Evolutionary conservation across 805 yeast species (phyloP).

Genomic region (Teunomyces panamensis): DNA sequence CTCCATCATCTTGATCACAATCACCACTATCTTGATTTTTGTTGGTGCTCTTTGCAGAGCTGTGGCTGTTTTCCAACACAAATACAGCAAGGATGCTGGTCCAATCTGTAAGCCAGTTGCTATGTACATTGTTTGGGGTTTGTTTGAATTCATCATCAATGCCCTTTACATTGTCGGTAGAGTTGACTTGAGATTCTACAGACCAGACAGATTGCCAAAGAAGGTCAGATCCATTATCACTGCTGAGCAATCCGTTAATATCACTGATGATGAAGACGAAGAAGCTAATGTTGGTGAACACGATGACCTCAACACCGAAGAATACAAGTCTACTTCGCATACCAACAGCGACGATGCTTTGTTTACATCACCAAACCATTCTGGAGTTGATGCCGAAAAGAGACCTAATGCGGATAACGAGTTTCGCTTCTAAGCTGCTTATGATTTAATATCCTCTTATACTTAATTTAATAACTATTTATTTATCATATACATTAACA

Average conservation of each 20-base stretch:
- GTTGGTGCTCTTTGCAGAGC: constrained; percentile 51
- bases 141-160: constrained; percentile 57
- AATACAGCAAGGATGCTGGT: constrained; percentile 18
- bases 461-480: neutral
- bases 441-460: neutral
- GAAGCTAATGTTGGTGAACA: neutral
- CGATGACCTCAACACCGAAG: constrained; percentile 1
- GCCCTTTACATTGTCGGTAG: constrained; percentile 58
- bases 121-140: constrained; percentile 70
- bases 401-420: constrained; percentile 1
- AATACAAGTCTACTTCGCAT: neutral
- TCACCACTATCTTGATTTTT: constrained; percentile 49
- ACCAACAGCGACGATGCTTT: constrained; percentile 1
- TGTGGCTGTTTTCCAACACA: constrained; percentile 41
- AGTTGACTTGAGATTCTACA: constrained; percentile 74
- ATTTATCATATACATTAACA: neutral
- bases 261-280: constrained; percentile 7
- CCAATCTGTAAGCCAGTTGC: constrained; percentile 44
- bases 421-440: constrained; percentile 3
- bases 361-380: neutral
- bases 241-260: constrained; percentile 33
- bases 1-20: constrained; percentile 45
- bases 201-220: constrained; percentile 58
- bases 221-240: constrained; percentile 39
- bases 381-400: neutral